These are phyloP conservation scores for Pythium monospermum DNA, from an alignment of 352 stramenopile genomes.

Conservation along the genomic window DNA sequence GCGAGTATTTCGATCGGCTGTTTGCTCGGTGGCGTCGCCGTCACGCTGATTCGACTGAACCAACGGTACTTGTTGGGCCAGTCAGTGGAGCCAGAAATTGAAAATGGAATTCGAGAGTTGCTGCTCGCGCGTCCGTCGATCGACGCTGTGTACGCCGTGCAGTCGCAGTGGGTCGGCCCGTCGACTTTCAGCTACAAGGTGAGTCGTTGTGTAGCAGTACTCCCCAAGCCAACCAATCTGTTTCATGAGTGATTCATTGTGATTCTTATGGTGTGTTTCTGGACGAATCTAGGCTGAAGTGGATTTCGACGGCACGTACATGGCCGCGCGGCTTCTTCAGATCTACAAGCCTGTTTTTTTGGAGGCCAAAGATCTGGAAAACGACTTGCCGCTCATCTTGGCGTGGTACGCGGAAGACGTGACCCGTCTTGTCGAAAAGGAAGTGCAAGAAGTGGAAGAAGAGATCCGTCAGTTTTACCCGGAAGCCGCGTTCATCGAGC, in stretches of 20 bases:
- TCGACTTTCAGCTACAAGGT: constrained; percentile 98
- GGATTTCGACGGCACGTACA: constrained; percentile 98
- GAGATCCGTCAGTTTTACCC: constrained; percentile 92
- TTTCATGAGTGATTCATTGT: constrained; percentile 2
- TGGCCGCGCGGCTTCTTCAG: constrained; percentile 92
- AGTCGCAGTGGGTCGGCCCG: constrained; percentile 97
- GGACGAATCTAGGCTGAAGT: constrained; percentile 85
- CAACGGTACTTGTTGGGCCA: constrained; percentile 96
- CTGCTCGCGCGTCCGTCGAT: constrained; percentile 87
- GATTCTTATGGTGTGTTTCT: constrained; percentile 6
- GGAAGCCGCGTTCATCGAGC: constrained; percentile 95
- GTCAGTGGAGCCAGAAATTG: constrained; percentile 92
- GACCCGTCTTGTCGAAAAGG: constrained; percentile 93
- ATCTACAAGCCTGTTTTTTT: constrained; percentile 94
- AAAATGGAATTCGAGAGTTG: constrained; percentile 72
- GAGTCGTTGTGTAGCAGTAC: not conserved
- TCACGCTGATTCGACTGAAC: constrained; percentile 94
- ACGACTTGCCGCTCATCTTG: constrained; percentile 92
- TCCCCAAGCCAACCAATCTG: not conserved
- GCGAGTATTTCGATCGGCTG: constrained; percentile 94
- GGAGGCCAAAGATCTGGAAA: constrained; percentile 86
- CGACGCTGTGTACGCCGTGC: constrained; percentile 93
- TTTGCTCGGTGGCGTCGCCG: constrained; percentile 91
- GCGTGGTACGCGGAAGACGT: constrained; percentile 95
- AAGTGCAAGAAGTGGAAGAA: constrained; percentile 95